Evolutionary conservation across 352 stramenopile species (phyloP), one percentile per base, ranked within the genome.

Genomic region (Phytophthora citrophthora): DNA sequence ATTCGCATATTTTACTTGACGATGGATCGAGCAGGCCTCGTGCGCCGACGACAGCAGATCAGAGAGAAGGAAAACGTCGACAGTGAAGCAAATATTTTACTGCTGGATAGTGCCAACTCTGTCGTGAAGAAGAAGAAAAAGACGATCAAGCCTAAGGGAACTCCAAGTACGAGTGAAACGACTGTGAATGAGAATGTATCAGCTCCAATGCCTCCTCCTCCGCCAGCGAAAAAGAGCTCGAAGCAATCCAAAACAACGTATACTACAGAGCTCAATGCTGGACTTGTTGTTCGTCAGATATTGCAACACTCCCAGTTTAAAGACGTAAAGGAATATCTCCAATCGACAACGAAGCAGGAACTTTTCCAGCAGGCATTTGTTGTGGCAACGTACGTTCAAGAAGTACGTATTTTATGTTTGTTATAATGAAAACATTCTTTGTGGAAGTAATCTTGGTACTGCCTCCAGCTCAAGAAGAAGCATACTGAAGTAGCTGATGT

Each of bases 261-360:
- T 40, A 51, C 6, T 16, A 18, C 55, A 12, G 54, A 69, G 23
- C 29, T 46, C n/a, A 82, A 79, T 38, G 52, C 72, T 12, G 54
- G 54, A 45, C 66, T 91, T 16, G 43, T 84, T 6, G 63, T 88
- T 15, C 73, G 76, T 7, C 73, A 91, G 61, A 54, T 91, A 47
- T 54, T 89, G 26, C 79, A 89, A 26, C 54, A 71, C 4, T 73
- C 69, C 5, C 57, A 82, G 40, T 81, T 76, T 54, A 69, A 69
- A 9, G 69, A 89, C 15, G 41, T 74, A 4, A 59, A 40, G 11
- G 69, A 75, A 26, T 86, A 76, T 41, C 57, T 87, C 11, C 57
- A 64, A 34, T 68, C 41, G 9, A 61, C 61, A 8, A 76, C 48
- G 36, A 90, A 88, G 23, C 49, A 44, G 15, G 77, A 87, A 40